Base-by-base conservation (phyloP, 2,329 filamentous ascomycete species). In the Fusarium sambucinum region DNA sequence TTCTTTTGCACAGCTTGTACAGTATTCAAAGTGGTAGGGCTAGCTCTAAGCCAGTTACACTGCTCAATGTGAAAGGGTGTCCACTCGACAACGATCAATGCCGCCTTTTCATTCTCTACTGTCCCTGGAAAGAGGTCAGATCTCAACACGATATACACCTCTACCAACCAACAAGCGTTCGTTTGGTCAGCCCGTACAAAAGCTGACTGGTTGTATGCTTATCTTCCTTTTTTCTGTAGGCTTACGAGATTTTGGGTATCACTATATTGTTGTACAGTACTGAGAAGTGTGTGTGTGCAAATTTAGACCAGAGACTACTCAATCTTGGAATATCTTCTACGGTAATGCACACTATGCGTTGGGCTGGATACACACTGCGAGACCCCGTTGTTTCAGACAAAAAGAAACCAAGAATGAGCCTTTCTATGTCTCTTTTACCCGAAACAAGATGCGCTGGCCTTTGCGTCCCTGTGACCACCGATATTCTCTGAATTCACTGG, bases 311-410 rank as follows among this genome's bases (percentile, higher is more conserved):
- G 50, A 50, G 62, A 38, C 66, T 47, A 55, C 53, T 40, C 33
- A 60, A 73, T 72, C 63, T 67, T 40, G 41, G 38, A 50, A 70
- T 63, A 73, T 73, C 68, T 59, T 57, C 19, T 35, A 56, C 53
- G 14, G 35, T 53, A 55, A 51, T 52, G 46, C 61, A 58, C 40
- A 40, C 53, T 45, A 29, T 55, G 42, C 25, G 44, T 68, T 45
- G 54, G 37, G 38, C 41, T 55, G 41, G 33, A 19, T 50, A 45
- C 19, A 47, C 37, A 54, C 30, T 47, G 60, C 38, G 61, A 52
- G 48, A 55, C 59, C 40, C 65, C 32, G 47, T 53, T 42, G 47
- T 69, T 59, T 66, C 60, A 58, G 48, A 51, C 40, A 38, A n/a
- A 40, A 38, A 21, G 25, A 27, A 27, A 38, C 8, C n/a, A n/a